Evolutionary conservation across 306 rosid genomes (phyloP), one percentile per base, ranked within the genome.

Genomic region (Erythrophleum fordii): DNA sequence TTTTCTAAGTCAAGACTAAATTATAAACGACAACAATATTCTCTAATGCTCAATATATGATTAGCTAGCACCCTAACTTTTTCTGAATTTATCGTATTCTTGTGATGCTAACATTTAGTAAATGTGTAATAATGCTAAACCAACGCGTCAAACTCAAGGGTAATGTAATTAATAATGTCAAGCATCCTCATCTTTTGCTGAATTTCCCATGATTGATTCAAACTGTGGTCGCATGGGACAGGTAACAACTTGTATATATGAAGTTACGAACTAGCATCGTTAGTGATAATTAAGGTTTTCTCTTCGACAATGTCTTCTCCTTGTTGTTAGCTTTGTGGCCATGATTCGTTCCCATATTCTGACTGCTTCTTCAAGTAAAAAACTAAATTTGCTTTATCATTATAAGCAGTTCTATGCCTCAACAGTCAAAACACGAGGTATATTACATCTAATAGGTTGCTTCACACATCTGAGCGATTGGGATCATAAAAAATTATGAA

Each of bases 191-290:
- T 41, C 10, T 25, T 25, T 5, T 9, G 55, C 44, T 75, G 70
- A 42, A 26, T 75, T 59, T 39, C 79, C 79, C 70, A 42, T 20
- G 67, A 59, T 16, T 37, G 28, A 16, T 25, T 59, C 79, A 58
- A 41, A 8, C 25, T 58, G 37, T 39, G 16, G 37, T 56, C 41
- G 13, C 13, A 52, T 16, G 5, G 23, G 26, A 56, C 69, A 42
- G 23, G 17, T 58, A 23, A 42, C 26, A 75, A 58, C 44, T 41
- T 37, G 56, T 41, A 9, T 1, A 31, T 31, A 41, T 41, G 9
- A 41, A 41, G 12, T 41, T 8, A 41, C 11, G 8, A 41, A 41
- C 45, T 41, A 6, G 2, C 45, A 41, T 41, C 1, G 1, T 1
- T 41, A 0, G 45, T 41, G 45, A 41, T 11, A 41, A 41, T 4